phyloP scores from a whole-genome alignment of 306 rosid genomes.

The Cucurbita maxima region DNA sequence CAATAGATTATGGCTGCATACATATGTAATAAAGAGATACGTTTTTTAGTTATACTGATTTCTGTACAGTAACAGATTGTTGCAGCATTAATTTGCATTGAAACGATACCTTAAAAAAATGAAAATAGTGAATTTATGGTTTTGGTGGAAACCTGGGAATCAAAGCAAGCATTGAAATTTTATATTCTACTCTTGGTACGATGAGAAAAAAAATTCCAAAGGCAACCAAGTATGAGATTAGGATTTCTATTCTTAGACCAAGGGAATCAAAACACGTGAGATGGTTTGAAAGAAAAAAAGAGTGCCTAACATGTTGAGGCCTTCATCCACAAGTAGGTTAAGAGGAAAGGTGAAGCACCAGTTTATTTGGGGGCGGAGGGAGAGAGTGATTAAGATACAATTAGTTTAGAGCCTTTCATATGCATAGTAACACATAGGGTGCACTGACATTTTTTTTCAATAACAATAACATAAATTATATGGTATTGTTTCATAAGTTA shows the following conservation, averaged over 20 bases:
- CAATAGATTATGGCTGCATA: background rate
- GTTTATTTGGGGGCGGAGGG: too few species aligned
- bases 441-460: too few species aligned
- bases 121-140: background rate
- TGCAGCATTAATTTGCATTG: background rate
- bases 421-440: too few species aligned
- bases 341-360: background rate
- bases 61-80: background rate
- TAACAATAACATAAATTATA: too few species aligned
- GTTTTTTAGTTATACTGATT: background rate
- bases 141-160: background rate
- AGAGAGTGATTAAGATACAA: too few species aligned
- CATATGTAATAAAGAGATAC: background rate
- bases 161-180: background rate
- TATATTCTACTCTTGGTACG: background rate
- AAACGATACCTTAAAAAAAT: background rate
- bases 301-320: background rate
- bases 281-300: background rate
- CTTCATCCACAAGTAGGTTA: background rate
- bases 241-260: background rate
- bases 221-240: background rate
- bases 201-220: background rate
- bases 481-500: too few species aligned
- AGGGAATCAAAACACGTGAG: background rate
- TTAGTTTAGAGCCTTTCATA: too few species aligned